phyloP scores from a whole-genome alignment of 352 stramenopile genomes.

The Globisporangium splendens region DNA sequence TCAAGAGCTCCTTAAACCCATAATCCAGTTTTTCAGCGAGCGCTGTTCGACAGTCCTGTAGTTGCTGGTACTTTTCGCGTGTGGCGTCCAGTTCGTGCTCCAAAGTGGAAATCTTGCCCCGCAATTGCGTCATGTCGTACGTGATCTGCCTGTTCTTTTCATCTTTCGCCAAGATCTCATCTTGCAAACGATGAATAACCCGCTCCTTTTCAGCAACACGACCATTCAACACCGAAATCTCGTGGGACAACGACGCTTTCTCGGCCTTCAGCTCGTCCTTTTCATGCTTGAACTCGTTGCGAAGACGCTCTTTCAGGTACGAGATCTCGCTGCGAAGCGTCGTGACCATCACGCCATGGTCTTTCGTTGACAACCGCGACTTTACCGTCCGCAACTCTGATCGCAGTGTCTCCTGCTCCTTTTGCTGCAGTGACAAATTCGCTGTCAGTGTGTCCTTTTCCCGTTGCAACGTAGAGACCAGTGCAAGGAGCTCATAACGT shows the following conservation, averaged over 20 bases:
- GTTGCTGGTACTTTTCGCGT: slow-evolving; percentile 48
- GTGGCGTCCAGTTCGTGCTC: slow-evolving; percentile 38
- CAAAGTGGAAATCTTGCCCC: slow-evolving; percentile 31
- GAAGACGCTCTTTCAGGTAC: slow-evolving; percentile 55
- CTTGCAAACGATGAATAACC: slow-evolving; percentile 35
- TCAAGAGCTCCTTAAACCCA: slow-evolving; percentile 65
- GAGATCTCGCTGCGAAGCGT: slow-evolving; percentile 60
- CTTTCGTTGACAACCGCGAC: slow-evolving; percentile 37
- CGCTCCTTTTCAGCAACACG: slow-evolving; percentile 47
- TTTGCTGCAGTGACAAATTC: slow-evolving; percentile 20
- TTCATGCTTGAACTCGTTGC: slow-evolving; percentile 61
- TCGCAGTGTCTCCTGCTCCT: slow-evolving; percentile 23
- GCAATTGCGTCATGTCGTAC: slow-evolving; percentile 38
- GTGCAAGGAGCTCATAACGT: slow-evolving; percentile 34
- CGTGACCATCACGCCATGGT: slow-evolving; percentile 50
- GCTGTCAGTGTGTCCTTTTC: slow-evolving; percentile 33
- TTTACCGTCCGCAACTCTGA: slow-evolving; percentile 35
- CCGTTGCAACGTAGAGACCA: slow-evolving; percentile 37
- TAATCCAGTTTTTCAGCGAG: slow-evolving; percentile 60
- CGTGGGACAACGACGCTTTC: slow-evolving; percentile 33
- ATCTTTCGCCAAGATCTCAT: slow-evolving; percentile 29
- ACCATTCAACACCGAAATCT: slow-evolving; percentile 33
- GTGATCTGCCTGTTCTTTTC: slow-evolving; percentile 37
- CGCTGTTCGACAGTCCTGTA: slow-evolving; percentile 42
- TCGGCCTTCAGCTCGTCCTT: slow-evolving; percentile 40